Evolutionary conservation across 129 eudicot species (phyloP).

Genomic region (Solidago caesia): DNA sequence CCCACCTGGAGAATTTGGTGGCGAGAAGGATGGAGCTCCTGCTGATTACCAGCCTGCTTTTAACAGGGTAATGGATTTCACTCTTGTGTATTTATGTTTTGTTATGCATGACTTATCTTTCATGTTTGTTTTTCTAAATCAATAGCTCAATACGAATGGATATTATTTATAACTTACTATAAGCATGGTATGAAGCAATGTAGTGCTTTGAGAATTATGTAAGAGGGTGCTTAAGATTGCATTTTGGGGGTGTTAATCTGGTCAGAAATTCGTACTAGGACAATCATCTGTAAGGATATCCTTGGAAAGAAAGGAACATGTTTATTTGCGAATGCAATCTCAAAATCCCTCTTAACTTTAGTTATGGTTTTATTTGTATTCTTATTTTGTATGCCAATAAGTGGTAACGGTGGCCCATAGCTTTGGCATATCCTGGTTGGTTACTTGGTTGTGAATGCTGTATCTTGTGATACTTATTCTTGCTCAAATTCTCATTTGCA

Average conservation of each 20-base stretch:
- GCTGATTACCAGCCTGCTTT: conserved; percentile 95
- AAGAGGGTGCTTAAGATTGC: background rate
- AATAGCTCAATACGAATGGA: background rate
- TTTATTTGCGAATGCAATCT: too few relatives aligned
- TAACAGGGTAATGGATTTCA: conserved; percentile 53
- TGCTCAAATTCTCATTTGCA: background rate
- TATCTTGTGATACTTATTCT: background rate
- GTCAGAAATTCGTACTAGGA: too few relatives aligned
- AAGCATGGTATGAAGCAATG: background rate
- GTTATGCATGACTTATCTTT: background rate
- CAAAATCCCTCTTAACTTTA: too few relatives aligned
- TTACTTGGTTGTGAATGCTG: background rate
- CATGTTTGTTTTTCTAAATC: background rate
- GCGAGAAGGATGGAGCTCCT: conserved; percentile 97
- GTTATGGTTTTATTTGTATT: too few relatives aligned
- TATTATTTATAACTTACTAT: background rate
- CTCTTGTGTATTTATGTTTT: background rate
- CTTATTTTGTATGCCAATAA: too few relatives aligned
- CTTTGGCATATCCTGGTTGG: background rate
- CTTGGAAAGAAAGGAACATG: too few relatives aligned
- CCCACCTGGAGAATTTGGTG: conserved; percentile 82
- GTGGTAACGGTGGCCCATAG: too few relatives aligned
- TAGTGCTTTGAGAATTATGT: background rate
- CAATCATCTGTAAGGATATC: too few relatives aligned
- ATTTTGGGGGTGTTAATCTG: too few relatives aligned